These are phyloP conservation scores for Rhynchosporium graminicola DNA, from an alignment of 2,329 filamentous ascomycete species.

Conservation along the genomic window DNA sequence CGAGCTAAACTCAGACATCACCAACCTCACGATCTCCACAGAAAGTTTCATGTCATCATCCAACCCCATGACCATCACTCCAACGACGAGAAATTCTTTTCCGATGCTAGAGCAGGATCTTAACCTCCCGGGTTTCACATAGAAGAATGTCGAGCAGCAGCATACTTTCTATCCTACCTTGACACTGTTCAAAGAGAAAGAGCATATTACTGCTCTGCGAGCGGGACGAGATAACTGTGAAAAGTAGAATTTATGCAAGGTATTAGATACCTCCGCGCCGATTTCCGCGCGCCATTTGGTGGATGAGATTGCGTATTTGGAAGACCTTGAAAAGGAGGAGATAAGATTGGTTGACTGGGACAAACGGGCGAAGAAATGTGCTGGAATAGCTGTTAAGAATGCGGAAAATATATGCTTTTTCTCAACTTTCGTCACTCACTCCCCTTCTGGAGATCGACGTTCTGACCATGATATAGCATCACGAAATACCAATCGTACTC, in stretches of 20 bases:
- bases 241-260: constrained; percentile 37
- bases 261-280: constrained; percentile 44
- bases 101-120: constrained; percentile 42
- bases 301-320: constrained; percentile 45
- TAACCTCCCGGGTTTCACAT: constrained; percentile 45
- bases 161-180: constrained; percentile 44
- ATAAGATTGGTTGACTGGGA: constrained; percentile 42
- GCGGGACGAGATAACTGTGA: constrained; percentile 39
- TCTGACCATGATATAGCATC: constrained; percentile 26
- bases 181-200: constrained; percentile 32
- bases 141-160: constrained; percentile 47
- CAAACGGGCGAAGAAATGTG: constrained; percentile 35
- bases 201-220: constrained; percentile 40
- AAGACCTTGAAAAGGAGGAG: constrained; percentile 42
- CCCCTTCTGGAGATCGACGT: background rate
- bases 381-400: constrained; percentile 23
- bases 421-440: no score
- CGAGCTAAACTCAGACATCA: constrained; percentile 43
- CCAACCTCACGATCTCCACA: constrained; percentile 40
- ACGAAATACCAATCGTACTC: constrained; percentile 24
- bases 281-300: constrained; percentile 42
- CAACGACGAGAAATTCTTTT: constrained; percentile 46
- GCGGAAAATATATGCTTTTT: constrained; percentile 24
- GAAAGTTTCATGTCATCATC: constrained; percentile 34
- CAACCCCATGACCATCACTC: constrained; percentile 45